Base-by-base conservation (phyloP, 1,284 basidiomycete genomes). In the Naganishia albida region DNA sequence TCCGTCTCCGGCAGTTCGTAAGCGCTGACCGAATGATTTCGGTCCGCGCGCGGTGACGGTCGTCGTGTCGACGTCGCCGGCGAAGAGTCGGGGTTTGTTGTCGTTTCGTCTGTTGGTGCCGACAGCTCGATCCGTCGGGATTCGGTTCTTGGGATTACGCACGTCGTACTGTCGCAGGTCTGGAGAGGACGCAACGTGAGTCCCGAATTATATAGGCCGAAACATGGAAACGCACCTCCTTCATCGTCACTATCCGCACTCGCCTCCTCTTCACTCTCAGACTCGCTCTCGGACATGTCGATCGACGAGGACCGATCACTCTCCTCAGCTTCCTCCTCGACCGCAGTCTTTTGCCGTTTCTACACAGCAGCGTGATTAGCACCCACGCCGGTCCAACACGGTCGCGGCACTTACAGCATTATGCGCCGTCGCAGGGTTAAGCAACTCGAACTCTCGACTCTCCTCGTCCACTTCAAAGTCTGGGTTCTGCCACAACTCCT, bases 391-490 rank as follows among this genome's bases (percentile, higher is more conserved):
- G 39, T 55, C 46, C 8, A 42, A 26, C 49, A 42, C n/a, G n/a
- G 39, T 23, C 48, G 13, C 18, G 30, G 3, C 8, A 13, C 74
- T 67, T 67, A 69, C 77, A 60, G 71, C 74, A 71, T 69, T 76
- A 70, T 76, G 77, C 50, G 85, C 86, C 39, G 84, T 81, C 8
- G 91, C 93, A 3, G 96, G 95, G 76, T 99, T 95, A 76, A 97
- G 85, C 71, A 98, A 80, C 25, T 88, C 88, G 75, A 85, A 99
- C 80, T 98, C 96, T 74, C 90, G 83, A 69, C 83, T 90, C 48
- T 80, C 84, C 80, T 93, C 88, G 78, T 99, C 94, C 70, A 99
- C 90, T 74, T 91, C 85, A 78, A 91, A 99, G 67, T 91, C 91
- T n/a, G 92, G 89, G 74, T 98, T 88, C 77, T 91, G 87, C 80